phyloP scores from a whole-genome alignment of 345 rosid genomes.

The Lagerstroemia speciosa region DNA sequence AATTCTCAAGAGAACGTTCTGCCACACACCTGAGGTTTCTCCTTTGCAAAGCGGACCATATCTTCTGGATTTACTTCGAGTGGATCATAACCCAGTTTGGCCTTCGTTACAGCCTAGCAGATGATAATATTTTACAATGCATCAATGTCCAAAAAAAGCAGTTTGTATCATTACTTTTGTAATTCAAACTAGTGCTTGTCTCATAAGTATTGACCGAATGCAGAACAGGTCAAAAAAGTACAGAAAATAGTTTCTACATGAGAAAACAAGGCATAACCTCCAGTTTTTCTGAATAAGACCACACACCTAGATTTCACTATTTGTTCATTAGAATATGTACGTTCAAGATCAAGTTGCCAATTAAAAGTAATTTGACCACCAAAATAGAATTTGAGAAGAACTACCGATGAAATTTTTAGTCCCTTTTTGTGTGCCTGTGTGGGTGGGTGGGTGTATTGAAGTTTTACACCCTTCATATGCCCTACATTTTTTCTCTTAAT shows the following conservation, averaged over 20 bases:
- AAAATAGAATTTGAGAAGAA: background rate
- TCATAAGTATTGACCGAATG: background rate
- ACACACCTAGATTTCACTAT: background rate
- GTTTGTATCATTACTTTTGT: background rate
- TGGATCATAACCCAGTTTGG: slow-evolving; percentile 96
- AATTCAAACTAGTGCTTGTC: background rate
- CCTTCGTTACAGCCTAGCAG: slow-evolving; percentile 85
- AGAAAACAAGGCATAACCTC: background rate
- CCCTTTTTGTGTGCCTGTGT: no score
- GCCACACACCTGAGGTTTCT: slow-evolving; percentile 71
- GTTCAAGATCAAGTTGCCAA: background rate
- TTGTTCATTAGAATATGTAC: background rate
- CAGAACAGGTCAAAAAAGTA: background rate
- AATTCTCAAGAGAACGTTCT: background rate
- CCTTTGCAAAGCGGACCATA: slow-evolving; percentile 94
- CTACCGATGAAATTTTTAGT: background rate
- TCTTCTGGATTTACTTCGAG: slow-evolving; percentile 97
- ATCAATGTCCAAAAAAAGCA: background rate
- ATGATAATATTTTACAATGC: slow-evolving; percentile 12
- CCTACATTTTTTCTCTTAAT: background rate
- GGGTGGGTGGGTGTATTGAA: no score
- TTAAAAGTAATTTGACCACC: background rate
- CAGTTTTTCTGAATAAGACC: background rate
- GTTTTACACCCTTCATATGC: background rate
- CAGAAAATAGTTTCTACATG: background rate